Evolutionary conservation across 495 filamentous ascomycete genomes (phyloP).

Genomic region (Lasiosphaeria miniovina): DNA sequence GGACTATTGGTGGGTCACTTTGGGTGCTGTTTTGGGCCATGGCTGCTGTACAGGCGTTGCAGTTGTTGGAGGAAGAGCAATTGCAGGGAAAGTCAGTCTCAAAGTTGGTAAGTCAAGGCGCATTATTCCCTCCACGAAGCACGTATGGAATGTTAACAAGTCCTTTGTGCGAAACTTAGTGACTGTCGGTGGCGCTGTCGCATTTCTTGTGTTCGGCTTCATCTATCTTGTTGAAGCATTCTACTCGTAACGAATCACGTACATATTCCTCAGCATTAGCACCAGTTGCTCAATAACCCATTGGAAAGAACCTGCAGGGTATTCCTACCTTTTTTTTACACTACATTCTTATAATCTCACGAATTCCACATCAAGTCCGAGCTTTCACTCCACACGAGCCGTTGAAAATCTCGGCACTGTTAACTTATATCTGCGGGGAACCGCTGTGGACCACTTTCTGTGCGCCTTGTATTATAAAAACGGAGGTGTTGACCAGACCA

Average conservation of each 20-base stretch:
- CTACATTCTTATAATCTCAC: no score
- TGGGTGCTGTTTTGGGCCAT: conserved; percentile 85
- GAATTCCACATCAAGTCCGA: no score
- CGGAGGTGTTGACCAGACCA: no score
- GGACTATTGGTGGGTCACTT: conserved; percentile 98
- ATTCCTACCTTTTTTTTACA: not conserved
- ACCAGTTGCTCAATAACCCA: not conserved
- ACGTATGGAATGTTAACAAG: conserved; percentile 22
- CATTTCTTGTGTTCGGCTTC: conserved; percentile 85
- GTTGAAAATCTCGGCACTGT: no score
- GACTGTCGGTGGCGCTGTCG: conserved; percentile 87
- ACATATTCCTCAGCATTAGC: not conserved
- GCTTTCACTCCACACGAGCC: no score
- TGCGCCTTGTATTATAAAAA: no score
- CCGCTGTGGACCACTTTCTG: no score
- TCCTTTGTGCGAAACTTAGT: conserved; percentile 50
- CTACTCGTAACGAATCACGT: conserved; percentile 43
- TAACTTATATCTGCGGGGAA: no score
- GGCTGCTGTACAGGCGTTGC: conserved; percentile 85
- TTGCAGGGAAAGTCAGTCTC: conserved; percentile 92
- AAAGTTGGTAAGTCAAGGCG: conserved; percentile 77
- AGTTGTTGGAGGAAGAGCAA: conserved; percentile 88
- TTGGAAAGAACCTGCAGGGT: not conserved
- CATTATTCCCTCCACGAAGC: not conserved
- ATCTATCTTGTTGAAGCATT: conserved; percentile 86